These are phyloP conservation scores for Physcomitrium patens DNA, from an alignment of 225 moss, liverwort and hornwort genomes.

Conservation along the genomic window DNA sequence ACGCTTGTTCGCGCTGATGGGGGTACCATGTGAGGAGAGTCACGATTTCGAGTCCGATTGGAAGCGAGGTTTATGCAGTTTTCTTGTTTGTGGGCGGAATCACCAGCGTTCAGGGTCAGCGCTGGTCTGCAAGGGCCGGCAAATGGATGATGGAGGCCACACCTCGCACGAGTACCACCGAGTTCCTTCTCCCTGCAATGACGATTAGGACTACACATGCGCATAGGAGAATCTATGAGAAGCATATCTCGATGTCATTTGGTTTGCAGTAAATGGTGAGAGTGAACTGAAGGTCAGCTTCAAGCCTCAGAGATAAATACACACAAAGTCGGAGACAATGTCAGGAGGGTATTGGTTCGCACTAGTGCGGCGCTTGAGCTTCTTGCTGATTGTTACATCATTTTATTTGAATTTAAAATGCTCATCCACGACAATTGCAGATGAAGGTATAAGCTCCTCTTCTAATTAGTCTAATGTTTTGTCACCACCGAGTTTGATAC, in stretches of 20 bases:
- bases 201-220: not conserved
- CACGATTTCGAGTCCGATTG: no score
- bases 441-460: constrained; percentile 41
- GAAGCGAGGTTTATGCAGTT: not conserved
- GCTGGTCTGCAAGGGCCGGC: not conserved
- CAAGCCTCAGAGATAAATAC: constrained; percentile 8
- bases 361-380: constrained; percentile 20
- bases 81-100: not conserved
- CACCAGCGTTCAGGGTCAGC: not conserved
- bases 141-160: not conserved
- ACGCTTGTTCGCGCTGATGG: no score
- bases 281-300: constrained; percentile 13
- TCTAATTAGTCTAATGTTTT: not conserved
- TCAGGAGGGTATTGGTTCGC: constrained; percentile 29
- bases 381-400: constrained; percentile 24
- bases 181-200: constrained; percentile 8
- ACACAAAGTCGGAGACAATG: constrained; percentile 29
- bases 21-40: not conserved
- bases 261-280: constrained; percentile 24
- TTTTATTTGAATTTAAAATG: constrained; percentile 28
- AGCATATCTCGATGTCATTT: not conserved
- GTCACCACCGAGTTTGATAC: not conserved
- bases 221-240: constrained; percentile 13
- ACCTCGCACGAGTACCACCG: constrained; percentile 3
- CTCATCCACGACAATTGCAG: constrained; percentile 52